Conservation (phyloP, 2,329 filamentous ascomycete genomes). For the Penicillium sp. region DNA sequence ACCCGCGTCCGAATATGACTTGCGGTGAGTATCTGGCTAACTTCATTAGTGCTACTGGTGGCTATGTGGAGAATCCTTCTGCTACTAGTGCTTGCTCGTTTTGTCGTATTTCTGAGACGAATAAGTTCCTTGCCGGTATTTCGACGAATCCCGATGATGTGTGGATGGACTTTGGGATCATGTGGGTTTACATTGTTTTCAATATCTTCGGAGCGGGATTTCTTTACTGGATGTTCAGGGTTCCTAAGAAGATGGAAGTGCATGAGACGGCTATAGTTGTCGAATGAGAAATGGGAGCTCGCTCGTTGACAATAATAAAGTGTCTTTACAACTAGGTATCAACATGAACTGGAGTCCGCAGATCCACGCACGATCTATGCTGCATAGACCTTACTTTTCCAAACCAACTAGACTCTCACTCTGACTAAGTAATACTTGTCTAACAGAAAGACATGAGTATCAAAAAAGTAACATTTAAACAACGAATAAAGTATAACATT, state of each 20-base stretch:
- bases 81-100: slow-evolving; percentile 1
- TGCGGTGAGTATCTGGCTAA: slow-evolving; percentile 10
- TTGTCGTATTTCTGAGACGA: slow-evolving; percentile 5
- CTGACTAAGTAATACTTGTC: too few species aligned
- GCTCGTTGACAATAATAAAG: too few species aligned
- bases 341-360: too few species aligned
- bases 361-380: too few species aligned
- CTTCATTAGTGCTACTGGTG: neutral
- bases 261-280: neutral
- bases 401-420: too few species aligned
- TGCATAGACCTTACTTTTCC: too few species aligned
- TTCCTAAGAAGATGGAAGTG: slow-evolving; percentile 10
- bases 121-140: slow-evolving; percentile 4
- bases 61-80: slow-evolving; percentile 2
- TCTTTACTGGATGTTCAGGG: slow-evolving; percentile 12
- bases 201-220: slow-evolving; percentile 8
- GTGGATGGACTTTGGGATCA: slow-evolving; percentile 15
- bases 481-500: neutral
- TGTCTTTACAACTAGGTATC: too few species aligned
- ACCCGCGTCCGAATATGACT: slow-evolving; percentile 1
- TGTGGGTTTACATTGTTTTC: slow-evolving; percentile 11
- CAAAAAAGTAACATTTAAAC: neutral
- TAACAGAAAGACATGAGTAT: too few species aligned
- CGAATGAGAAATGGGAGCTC: neutral
- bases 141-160: neutral